Base-by-base conservation (phyloP, 768 basidiomycete genomes). In the Tremella yokohamensis region DNA sequence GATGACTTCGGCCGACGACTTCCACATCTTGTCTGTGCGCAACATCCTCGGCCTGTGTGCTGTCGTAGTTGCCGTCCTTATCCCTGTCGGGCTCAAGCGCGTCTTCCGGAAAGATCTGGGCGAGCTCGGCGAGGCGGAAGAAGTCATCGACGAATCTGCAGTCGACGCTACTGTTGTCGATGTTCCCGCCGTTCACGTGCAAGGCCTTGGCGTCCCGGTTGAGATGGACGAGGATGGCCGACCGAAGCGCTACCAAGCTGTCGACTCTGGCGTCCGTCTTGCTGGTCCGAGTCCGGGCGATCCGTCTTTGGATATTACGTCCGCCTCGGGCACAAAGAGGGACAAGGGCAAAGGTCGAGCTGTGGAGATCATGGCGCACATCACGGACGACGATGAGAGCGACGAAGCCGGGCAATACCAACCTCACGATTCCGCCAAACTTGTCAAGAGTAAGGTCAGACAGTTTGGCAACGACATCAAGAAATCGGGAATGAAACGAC, bases 1-100 rank as follows among this genome's bases (percentile, higher is more conserved):
- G 60, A 97, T 98, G 94, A 94, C 93, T 4, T 87, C 86, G 45
- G 82, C 93, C 1, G 88, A 84, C 34, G 94, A 98, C 74, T 97
- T 98, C 73, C 86, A 94, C 76, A 82, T 98, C 49, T 84, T 98
- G 63, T 94, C 91, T 56, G 87, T 88, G 85, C 83, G 83, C 59
- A 97, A 97, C 77, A 88, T 93, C 72, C 82, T 94, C 62, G 84
- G 87, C 11, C 80, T 97, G 19, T 82, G 85, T 1, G 89, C 89
- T 0, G 85, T 94, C 51, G 89, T 88, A 56, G 82, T 91, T 12
- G 92, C 91, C 4, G 93, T 90, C n/a, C 81, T 94, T 79, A 89
- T 94, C 55, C 92, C 92, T 6, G 91, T 96, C 34, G 90, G 88
- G 2, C 77, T 94, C 62, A 83, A 90, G 58, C 89, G 88, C 66